Conservation (phyloP, 805 yeast species). For the Suhomyces canberraensis region DNA sequence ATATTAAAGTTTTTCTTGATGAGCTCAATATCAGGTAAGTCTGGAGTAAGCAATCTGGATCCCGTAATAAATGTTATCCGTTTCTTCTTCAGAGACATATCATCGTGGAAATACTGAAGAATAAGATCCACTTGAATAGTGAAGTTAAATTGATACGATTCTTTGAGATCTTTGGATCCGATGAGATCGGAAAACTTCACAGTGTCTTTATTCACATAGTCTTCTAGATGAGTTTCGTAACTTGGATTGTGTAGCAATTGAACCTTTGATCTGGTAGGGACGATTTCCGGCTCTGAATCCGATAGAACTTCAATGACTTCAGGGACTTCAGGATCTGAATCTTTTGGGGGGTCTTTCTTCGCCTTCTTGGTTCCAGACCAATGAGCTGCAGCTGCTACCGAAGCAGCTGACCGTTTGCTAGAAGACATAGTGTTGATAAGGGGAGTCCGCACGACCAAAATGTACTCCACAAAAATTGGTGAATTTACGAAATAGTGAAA, state of each 20-base stretch:
- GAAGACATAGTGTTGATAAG: too few species aligned
- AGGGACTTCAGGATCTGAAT: not conserved
- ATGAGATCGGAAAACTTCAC: slow-evolving; percentile 26
- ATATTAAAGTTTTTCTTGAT: slow-evolving; percentile 20
- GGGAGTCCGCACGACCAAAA: too few species aligned
- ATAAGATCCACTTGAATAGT: slow-evolving; percentile 42
- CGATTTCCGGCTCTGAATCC: slow-evolving; percentile 9
- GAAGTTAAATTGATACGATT: slow-evolving; percentile 48
- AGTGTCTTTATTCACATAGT: slow-evolving; percentile 22
- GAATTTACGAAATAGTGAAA: too few species aligned
- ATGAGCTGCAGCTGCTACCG: slow-evolving; percentile 21
- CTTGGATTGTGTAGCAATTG: slow-evolving; percentile 28
- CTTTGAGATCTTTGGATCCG: slow-evolving; percentile 29
- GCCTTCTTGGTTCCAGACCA: slow-evolving; percentile 17
- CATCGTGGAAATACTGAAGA: slow-evolving; percentile 28
- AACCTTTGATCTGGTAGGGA: slow-evolving; percentile 15
- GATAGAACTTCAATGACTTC: slow-evolving; percentile 8
- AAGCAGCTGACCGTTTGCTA: slow-evolving; percentile 18
- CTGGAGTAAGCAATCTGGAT: slow-evolving; percentile 13
- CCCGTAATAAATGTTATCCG: slow-evolving; percentile 32
- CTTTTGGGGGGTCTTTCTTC: not conserved
- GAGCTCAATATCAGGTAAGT: slow-evolving; percentile 9
- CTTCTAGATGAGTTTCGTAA: slow-evolving; percentile 10
- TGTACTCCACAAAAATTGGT: too few species aligned
- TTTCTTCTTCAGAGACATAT: slow-evolving; percentile 14